Percentiles rank a stretch among this genome's conserved stretches.
Evolutionary conservation across 2,329 filamentous ascomycete species (phyloP).

Genomic region (Penicillium sp.): DNA sequence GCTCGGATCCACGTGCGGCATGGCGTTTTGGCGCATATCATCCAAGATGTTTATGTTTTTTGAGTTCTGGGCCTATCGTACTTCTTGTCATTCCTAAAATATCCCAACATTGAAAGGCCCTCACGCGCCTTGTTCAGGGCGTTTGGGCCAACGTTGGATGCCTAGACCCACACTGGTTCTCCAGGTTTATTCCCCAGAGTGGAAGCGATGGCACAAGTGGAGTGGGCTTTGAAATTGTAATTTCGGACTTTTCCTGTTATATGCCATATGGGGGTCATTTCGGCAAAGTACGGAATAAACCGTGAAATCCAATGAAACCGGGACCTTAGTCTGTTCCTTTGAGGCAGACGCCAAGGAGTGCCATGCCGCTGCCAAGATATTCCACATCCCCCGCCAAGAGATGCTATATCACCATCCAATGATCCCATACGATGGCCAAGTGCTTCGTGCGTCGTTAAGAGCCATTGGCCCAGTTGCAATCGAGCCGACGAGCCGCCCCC

Average conservation of each 20-base stretch:
- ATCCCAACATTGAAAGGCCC: not conserved
- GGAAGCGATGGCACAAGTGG: conserved; percentile 1
- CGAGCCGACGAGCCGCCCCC: conserved; percentile 21
- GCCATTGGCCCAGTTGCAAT: conserved; percentile 19
- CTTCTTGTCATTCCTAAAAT: not conserved
- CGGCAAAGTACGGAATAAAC: conserved; percentile 6
- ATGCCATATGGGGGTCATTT: not conserved
- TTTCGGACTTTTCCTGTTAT: not conserved
- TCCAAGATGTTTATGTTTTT: not conserved
- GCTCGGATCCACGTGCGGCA: not conserved
- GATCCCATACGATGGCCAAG: conserved; percentile 13
- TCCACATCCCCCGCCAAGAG: conserved; percentile 18
- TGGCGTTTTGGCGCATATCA: conserved; percentile 7
- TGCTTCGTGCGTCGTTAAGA: conserved; percentile 10
- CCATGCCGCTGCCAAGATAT: conserved; percentile 11
- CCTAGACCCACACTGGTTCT: not conserved
- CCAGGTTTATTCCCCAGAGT: conserved; percentile 1
- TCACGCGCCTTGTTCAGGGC: too few species aligned
- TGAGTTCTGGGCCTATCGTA: not conserved
- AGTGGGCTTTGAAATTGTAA: not conserved
- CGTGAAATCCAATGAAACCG: not conserved
- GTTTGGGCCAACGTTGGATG: not conserved
- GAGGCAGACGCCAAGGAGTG: conserved; percentile 7
- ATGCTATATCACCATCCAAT: conserved; percentile 17
- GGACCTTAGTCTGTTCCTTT: not conserved